Conservation (phyloP, 2,329 filamentous ascomycete species). For the Alternaria sp. region DNA sequence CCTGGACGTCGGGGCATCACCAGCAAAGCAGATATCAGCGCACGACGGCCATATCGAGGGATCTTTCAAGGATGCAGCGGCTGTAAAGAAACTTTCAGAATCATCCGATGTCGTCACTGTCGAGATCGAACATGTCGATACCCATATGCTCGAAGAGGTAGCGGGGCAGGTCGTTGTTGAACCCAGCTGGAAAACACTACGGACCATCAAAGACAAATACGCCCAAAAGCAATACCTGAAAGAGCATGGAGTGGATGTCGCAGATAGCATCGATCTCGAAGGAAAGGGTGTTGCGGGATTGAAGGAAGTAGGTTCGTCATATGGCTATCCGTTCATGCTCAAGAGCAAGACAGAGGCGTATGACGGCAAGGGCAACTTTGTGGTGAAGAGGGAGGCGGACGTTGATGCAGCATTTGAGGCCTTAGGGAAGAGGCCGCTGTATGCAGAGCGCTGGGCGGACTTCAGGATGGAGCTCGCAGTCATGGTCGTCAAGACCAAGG, state of each 20-base stretch:
- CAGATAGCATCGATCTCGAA: conserved; percentile 71
- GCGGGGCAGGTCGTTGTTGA: conserved; percentile 70
- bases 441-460: conserved; percentile 87
- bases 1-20: conserved; percentile 76
- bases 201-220: conserved; percentile 93
- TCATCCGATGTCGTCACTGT: conserved; percentile 83
- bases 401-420: conserved; percentile 71
- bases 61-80: conserved; percentile 83
- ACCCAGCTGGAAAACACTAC: conserved; percentile 84
- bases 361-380: conserved; percentile 82
- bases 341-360: conserved; percentile 91
- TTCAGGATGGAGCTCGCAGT: conserved; percentile 89
- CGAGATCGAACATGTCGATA: conserved; percentile 95
- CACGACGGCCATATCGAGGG: conserved; percentile 78
- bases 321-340: conserved; percentile 89
- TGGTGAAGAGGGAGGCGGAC: conserved; percentile 65
- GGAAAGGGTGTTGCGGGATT: conserved; percentile 67
- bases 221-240: conserved; percentile 83
- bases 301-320: conserved; percentile 65
- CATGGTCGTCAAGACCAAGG: conserved; percentile 91
- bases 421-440: conserved; percentile 72
- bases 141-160: conserved; percentile 85
- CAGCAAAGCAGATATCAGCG: conserved; percentile 84
- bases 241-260: conserved; percentile 72
- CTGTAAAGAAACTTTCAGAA: conserved; percentile 79